Evolutionary conservation across 129 eudicot species (phyloP).

Genomic region (Escallonia herrerae): DNA sequence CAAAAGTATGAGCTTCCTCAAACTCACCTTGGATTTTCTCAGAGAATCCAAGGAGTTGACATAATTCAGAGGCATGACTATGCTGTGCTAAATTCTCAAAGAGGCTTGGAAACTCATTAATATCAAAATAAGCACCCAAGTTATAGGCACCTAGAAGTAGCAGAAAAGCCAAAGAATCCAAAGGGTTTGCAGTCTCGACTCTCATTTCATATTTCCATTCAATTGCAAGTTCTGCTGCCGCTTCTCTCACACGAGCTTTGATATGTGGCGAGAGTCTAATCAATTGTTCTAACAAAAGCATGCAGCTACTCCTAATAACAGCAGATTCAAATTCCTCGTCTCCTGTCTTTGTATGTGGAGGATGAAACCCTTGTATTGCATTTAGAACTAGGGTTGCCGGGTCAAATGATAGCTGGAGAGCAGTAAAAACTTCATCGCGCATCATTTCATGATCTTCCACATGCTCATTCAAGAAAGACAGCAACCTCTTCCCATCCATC

Average conservation of each 20-base stretch:
- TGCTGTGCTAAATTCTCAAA: background rate
- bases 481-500: constrained; percentile 31
- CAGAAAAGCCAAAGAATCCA: constrained; percentile 13
- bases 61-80: constrained; percentile 12
- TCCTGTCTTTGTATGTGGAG: constrained; percentile 10
- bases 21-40: constrained; percentile 10
- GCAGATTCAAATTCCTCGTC: constrained; percentile 7
- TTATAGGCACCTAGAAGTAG: background rate
- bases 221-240: constrained; percentile 17
- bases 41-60: constrained; percentile 21
- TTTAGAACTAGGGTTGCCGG: constrained; percentile 35
- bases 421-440: constrained; percentile 17
- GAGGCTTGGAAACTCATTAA: background rate
- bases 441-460: constrained; percentile 15
- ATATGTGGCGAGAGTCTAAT: constrained; percentile 12
- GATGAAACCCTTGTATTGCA: constrained; percentile 33
- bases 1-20: background rate
- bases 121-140: background rate
- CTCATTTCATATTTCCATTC: constrained; percentile 27
- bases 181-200: background rate
- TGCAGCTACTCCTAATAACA: constrained; percentile 25
- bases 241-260: constrained; percentile 10
- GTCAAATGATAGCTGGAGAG: constrained; percentile 19
- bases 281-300: constrained; percentile 31
- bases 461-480: constrained; percentile 18